Evolutionary conservation across 164 flowering plant genomes (phyloP), one percentile per base, ranked within the genome.

Genomic region (Vitis labrusca): DNA sequence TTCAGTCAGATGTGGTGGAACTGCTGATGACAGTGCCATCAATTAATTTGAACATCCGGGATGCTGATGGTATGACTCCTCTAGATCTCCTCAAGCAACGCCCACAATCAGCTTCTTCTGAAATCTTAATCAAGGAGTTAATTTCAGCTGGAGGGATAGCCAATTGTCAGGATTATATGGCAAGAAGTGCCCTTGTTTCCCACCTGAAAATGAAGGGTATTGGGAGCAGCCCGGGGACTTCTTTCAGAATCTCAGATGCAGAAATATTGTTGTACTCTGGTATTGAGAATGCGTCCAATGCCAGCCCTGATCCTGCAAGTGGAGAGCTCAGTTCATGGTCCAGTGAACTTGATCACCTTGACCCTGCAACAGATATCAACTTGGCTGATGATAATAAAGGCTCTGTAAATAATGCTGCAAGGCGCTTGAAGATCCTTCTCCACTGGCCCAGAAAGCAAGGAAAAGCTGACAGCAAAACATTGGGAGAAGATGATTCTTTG

Each of bases 211-310:
- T 72, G 81, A 92, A 85, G 49, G 86, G 88, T 5, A 78, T 85
- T 67, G 84, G 86, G 61, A 76, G 77, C 58, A 92, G 97, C 68
- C 99, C 99, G 2, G 97, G 99, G 53, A 89, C 94, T 75, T 92
- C 86, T 32, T 94, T 94, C 66, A 73, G 88, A 69, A 78, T 94
- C 23, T 83, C 95, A n/a, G 99, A 94, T 78, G 82, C 90, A 4
- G 97, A 94, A 76, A 86, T 94, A 30, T 76, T 88, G 74, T 69
- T 88, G 70, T 86, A 81, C 72, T 78, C 90, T 0, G 88, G 88
- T 8, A 78, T 76, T 48, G 95, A 84, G 14, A 82, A 79, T 66
- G 81, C 74, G 47, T 86, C 81, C 17, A 84, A 76, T 9, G 74
- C 44, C 0, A 72, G 76, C 61, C 50, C 55, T 64, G 79, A 82